Base-by-base conservation (phyloP, 2,329 filamentous ascomycete genomes). In the Aspergillus quadrilineatus region DNA sequence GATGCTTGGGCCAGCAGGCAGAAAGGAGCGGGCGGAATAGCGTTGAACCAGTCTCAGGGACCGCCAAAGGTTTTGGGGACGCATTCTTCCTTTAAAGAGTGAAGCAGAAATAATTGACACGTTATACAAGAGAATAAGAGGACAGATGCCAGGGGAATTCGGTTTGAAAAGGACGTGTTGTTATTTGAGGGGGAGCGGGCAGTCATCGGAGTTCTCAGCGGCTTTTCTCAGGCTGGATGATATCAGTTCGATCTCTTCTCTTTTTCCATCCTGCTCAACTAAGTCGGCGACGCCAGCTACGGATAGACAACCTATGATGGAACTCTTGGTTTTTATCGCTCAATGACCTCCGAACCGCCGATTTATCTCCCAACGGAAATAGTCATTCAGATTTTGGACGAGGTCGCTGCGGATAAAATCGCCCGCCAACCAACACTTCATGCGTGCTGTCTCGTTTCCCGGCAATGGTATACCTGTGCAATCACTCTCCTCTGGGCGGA, bases 401-500 rank as follows among this genome's bases (percentile, higher is more conserved):
- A 77, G 60, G 59, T 82, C 46, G 68, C 70, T n/a, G 64, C 57
- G 6, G 64, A 67, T 60, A 60, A 63, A 22, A 41, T 48, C 59
- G 67, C 67, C 41, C 72, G 75, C 3, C 84, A 86, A 67, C 48
- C 59, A 6, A 74, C 75, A 2, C 71, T 87, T 14, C 74, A 78
- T 53, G 74, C 76, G 3, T 83, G 82, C 66, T 82, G 80, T 63
- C 71, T 82, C 6, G 72, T 83, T 5, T 81, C 75, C 3, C 78
- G 75, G 30, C 79, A 83, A 60, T 87, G 84, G 84, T 84, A 86
- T 64, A 73, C 76, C 4, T 77, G 78, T 10, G 77, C 79, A 0
- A 73, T 85, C 7, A 68, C 73, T 0, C 69, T 73, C 10, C 77
- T 87, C 10, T 87, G 87, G 65, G 70, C 73, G 26, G 67, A 67